These are phyloP conservation scores for Ceratobasidium theobromae DNA, from an alignment of 1,284 basidiomycete genomes.

Conservation along the genomic window DNA sequence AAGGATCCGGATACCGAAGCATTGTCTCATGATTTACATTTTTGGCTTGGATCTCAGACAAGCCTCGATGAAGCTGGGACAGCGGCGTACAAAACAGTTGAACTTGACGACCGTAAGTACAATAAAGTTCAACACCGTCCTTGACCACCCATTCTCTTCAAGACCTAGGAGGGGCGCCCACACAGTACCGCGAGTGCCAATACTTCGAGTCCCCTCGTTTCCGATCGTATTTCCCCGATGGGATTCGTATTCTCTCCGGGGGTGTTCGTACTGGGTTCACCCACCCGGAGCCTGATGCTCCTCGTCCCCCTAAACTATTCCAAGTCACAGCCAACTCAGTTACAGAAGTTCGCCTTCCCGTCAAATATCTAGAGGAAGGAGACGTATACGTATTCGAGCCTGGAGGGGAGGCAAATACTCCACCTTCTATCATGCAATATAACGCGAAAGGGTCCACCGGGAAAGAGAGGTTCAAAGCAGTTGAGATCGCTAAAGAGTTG, in stretches of 20 bases:
- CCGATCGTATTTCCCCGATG: slow-evolving; percentile 57
- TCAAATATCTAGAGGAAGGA: slow-evolving; percentile 52
- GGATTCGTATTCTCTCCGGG: slow-evolving; percentile 55
- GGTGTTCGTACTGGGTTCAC: slow-evolving; percentile 62
- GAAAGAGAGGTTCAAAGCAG: slow-evolving; percentile 59
- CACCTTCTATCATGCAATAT: slow-evolving; percentile 51
- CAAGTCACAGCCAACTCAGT: slow-evolving; percentile 44
- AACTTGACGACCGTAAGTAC: slow-evolving; percentile 62
- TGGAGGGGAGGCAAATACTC: slow-evolving; percentile 41
- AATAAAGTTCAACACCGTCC: not conserved
- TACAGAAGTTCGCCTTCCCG: slow-evolving; percentile 38
- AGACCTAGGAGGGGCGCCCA: slow-evolving; percentile 56
- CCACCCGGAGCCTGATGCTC: slow-evolving; percentile 51
- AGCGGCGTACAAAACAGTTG: slow-evolving; percentile 67
- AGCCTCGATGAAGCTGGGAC: slow-evolving; percentile 65
- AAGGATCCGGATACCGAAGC: slow-evolving; percentile 50
- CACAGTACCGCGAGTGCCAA: slow-evolving; percentile 65
- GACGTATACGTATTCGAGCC: slow-evolving; percentile 63
- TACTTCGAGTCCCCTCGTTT: slow-evolving; percentile 58
- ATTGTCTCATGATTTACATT: slow-evolving; percentile 61
- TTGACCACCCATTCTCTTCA: not conserved
- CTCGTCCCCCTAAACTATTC: slow-evolving; percentile 52
- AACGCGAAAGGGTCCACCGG: slow-evolving; percentile 56
- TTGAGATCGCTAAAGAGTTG: slow-evolving; percentile 57
- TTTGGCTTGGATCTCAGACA: slow-evolving; percentile 63